Base-by-base conservation (phyloP, 208 protist species). In the Trypanosoma platydactyli region DNA sequence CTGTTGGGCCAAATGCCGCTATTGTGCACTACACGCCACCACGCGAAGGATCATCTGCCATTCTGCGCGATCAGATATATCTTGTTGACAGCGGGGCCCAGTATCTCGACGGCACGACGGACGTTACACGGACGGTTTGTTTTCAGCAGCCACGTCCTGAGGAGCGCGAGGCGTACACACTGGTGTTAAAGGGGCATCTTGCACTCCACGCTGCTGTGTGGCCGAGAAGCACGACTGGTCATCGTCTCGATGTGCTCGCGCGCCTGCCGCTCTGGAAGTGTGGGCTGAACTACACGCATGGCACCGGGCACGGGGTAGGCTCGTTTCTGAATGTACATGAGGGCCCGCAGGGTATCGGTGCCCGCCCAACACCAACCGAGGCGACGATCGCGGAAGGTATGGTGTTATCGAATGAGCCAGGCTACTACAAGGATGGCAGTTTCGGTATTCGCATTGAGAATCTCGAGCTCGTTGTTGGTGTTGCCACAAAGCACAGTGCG, bases 401-500 rank as follows among this genome's bases (percentile, higher is more conserved):
- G 66, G 72, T 96, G 20, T 79, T 96, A 25, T 94, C 91, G 13
- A 96, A 97, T 72, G 90, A 98, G 74, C 97, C 97, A 0, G 98
- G 98, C 1, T 99, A 98, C 86, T 99, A 99, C 86, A 94, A 98
- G 73, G 91, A 90, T 20, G 97, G 95, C n/a, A 62, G 53, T 15
- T 99, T 98, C 78, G 98, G 98, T 70, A 99, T 99, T 64, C 94
- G 98, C 57, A 99, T 99, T 65, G 98, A 99, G 69, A 99, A 99
- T 73, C 81, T 99, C 30, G 86, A 98, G 64, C 59, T 97, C 20
- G 77, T 97, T n/a, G 83, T 96, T 7, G 49, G 64, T 35, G 81
- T 67, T 7, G 20, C 53, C 7, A 91, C 91, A 29, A 67, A 68
- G 49, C 68, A 89, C 68, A 87, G 79, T 64, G 71, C 68, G 13